These are phyloP conservation scores for Apiotrichum domesticum DNA, from an alignment of 1,284 basidiomycete species.

Conservation along the genomic window DNA sequence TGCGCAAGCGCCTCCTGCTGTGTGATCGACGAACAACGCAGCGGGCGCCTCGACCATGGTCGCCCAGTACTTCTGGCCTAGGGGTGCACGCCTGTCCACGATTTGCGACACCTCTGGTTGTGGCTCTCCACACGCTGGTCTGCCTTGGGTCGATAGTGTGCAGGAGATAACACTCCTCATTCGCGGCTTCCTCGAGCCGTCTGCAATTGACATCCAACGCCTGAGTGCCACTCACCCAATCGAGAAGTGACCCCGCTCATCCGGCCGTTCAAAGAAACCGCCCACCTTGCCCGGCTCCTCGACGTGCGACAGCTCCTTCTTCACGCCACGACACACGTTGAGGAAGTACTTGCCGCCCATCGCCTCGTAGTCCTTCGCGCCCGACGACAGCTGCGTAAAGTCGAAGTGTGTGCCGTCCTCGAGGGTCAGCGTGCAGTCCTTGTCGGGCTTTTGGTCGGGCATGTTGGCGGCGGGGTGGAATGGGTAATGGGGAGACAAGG, in stretches of 20 bases:
- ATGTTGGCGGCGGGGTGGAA: too few species aligned
- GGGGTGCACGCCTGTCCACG: too few species aligned
- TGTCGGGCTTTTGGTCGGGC: background rate
- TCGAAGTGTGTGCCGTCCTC: conserved; percentile 44
- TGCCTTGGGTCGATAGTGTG: too few species aligned
- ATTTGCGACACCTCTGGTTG: too few species aligned
- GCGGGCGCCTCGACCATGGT: too few species aligned
- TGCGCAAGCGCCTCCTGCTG: too few species aligned
- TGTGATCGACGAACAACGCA: too few species aligned
- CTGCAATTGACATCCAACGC: background rate
- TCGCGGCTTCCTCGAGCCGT: too few species aligned
- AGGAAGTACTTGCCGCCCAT: conserved; percentile 36
- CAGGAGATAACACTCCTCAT: too few species aligned
- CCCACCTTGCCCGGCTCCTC: conserved; percentile 38
- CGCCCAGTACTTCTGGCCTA: too few species aligned
- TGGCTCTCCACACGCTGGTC: too few species aligned
- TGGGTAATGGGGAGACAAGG: too few species aligned
- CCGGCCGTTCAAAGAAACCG: conserved; percentile 28
- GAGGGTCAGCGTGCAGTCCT: conserved; percentile 39
- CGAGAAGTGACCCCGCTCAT: conserved; percentile 34
- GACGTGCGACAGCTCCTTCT: conserved; percentile 40
- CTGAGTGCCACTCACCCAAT: conserved; percentile 29
- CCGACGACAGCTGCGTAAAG: conserved; percentile 33
- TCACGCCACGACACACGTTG: conserved; percentile 44
- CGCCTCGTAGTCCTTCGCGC: conserved; percentile 31